A percentile compares a stretch with the other conserved stretches of the same genome.
phyloP scores from a whole-genome alignment of 345 rosid genomes.

The Moricandia arvensis region DNA sequence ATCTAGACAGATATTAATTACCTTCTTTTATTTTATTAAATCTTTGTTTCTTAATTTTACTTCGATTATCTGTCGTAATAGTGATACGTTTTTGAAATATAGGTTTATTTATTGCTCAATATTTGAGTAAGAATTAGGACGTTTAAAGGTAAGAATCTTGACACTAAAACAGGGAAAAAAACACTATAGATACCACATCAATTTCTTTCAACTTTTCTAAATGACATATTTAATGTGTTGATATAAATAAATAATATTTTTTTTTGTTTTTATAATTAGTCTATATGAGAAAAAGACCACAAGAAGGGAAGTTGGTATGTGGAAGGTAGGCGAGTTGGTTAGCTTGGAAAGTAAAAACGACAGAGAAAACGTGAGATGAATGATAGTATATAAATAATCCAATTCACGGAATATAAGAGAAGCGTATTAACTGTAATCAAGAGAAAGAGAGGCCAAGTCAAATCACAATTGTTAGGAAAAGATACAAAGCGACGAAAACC shows the following conservation, averaged over 20 bases:
- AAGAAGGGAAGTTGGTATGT: neutral
- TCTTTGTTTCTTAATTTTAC: neutral
- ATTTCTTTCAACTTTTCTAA: neutral
- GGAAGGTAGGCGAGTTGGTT: neutral
- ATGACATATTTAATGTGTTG: neutral
- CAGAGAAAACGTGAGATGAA: constrained; percentile 19
- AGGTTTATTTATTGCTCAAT: neutral
- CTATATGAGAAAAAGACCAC: neutral
- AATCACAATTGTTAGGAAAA: neutral
- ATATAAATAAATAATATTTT: neutral
- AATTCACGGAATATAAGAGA: neutral
- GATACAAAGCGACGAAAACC: constrained; percentile 5
- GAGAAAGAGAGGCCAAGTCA: neutral
- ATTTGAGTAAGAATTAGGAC: neutral
- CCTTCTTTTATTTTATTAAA: neutral
- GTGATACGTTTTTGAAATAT: neutral
- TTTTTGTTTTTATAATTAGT: neutral
- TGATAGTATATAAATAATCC: neutral
- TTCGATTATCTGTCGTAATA: neutral
- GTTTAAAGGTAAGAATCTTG: neutral
- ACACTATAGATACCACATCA: neutral
- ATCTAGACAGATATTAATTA: neutral
- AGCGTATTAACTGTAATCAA: neutral
- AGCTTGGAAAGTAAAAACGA: neutral
- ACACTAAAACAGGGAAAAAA: neutral